Evolutionary conservation across 176 grass and related monocot genomes (phyloP), one percentile per base, ranked within the genome.

Genomic region (Aegilops speltoides): DNA sequence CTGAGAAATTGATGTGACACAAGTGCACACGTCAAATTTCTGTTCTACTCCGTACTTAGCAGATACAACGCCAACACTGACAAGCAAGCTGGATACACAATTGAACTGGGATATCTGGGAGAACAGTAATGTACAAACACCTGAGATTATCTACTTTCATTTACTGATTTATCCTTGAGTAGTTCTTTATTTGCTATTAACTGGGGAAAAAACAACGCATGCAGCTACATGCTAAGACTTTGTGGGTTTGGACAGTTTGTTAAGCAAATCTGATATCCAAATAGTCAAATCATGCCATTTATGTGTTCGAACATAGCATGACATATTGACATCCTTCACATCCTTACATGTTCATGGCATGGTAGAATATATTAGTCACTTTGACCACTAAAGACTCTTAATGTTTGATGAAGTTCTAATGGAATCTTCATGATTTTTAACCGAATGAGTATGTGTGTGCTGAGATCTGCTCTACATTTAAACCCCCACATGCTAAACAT

Each of bases 191-290:
- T 64, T 65, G 23, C 23, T 4, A 29, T 36, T 80, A 65, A 80
- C 36, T 64, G 23, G 38, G 29, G 29, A 29, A 43, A 8, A 6
- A 54, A 59, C 5, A 4, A 17, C 4, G 22, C 25, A 33, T 8
- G 17, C 65, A 31, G 50, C 7, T 59, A 76, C 68, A 36, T 17
- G 23, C 33, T 12, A 76, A 81, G 37, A 82, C 23, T 52, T 81
- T 3, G 8, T 86, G 17, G 64, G 5, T 25, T 19, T 32, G n/a
- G 37, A 24, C 3, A 31, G 31, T 57, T 41, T 34, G 59, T 36
- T 81, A 22, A 33, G 12, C 71, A 82, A 38, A 59, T 41, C 64
- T 88, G 34, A 82, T 65, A 68, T 38, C 52, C 77, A 52, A 83
- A 36, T 69, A 81, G 13, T 63, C 79, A 82, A 45, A 8, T 65